Base-by-base conservation (phyloP, 2,329 filamentous ascomycete genomes). In the Colletotrichum karsti region DNA sequence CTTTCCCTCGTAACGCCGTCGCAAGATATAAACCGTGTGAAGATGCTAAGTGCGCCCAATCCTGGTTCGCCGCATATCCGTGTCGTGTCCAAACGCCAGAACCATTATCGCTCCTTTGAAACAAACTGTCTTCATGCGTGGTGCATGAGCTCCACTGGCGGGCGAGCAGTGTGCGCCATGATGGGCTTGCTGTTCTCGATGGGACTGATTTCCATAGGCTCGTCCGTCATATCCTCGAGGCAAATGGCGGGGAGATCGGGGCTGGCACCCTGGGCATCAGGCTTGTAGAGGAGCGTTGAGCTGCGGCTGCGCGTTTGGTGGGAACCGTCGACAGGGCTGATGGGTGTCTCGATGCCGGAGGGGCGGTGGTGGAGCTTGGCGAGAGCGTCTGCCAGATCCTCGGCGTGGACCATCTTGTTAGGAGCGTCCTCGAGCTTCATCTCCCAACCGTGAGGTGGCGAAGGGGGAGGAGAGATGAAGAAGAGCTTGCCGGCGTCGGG, bases 401-500 rank as follows among this genome's bases (percentile, higher is more conserved):
- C 89, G 44, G 90, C 89, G 74, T 92, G 89, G 26, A 92, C 89
- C 74, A 86, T 84, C 80, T 91, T 91, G 78, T 92, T 92, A 64
- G 90, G 90, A 5, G 90, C 90, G 71, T 90, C 90, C 78, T 92
- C 90, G 51, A 91, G 81, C 71, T 85, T 85, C 80, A 90, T 86
- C 81, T 91, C 87, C 90, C 90, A 92, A 73, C 88, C 90, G 73
- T 91, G 89, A 3, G 90, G 90, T 44, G 90, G 90, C 65, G 85
- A 89, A 5, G 90, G 90, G 8, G 90, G 90, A 28, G 90, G 90
- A 56, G 88, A 90, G 78, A 92, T 92, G 82, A 92, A 92, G 83
- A 92, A 92, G 60, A 91, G 85, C 82, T 91, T 92, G 75, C 90
- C 90, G 58, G 89, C 88, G 70, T 92, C 90, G 63, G 90, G 90